These are phyloP conservation scores for Myxozyma udenii DNA, from an alignment of 805 yeast genomes.

Conservation along the genomic window DNA sequence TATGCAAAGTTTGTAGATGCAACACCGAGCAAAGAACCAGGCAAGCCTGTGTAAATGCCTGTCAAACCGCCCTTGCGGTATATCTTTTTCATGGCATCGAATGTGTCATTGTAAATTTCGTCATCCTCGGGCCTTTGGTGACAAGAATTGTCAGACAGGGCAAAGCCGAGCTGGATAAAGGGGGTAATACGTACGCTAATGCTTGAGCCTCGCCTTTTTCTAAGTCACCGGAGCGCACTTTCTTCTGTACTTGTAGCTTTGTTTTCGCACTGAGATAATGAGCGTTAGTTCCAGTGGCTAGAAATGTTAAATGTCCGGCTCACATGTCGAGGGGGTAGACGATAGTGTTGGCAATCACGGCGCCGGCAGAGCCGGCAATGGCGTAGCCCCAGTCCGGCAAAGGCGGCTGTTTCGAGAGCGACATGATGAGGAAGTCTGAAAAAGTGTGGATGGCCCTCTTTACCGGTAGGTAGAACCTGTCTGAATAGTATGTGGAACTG, in stretches of 20 bases:
- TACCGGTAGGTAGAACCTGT: too few species aligned
- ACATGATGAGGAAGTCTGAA: too few species aligned
- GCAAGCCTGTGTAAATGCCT: constrained; percentile 72
- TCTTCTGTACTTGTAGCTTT: constrained; percentile 27
- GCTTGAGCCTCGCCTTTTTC: constrained; percentile 13
- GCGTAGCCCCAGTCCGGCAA: constrained; percentile 71
- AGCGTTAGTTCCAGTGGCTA: neutral
- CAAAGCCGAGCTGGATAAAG: neutral
- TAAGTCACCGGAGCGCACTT: constrained; percentile 9
- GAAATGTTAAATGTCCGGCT: neutral
- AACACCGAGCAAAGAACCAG: constrained; percentile 63
- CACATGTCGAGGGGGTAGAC: constrained; percentile 76
- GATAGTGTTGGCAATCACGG: constrained; percentile 70
- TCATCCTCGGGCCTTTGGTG: neutral
- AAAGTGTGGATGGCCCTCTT: too few species aligned
- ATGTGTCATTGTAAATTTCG: constrained; percentile 50
- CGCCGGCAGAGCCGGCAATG: constrained; percentile 76
- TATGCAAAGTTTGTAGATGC: constrained; percentile 79
- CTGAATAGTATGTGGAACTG: too few species aligned
- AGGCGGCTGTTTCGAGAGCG: neutral
- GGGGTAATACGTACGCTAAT: neutral
- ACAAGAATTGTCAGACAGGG: neutral
- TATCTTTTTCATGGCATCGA: constrained; percentile 62
- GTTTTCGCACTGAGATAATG: constrained; percentile 14
- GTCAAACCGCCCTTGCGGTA: constrained; percentile 54